Evolutionary conservation across 495 filamentous ascomycete species (phyloP), one percentile per base, ranked within the genome.

Genomic region (Hypoxylon crocopeplum): DNA sequence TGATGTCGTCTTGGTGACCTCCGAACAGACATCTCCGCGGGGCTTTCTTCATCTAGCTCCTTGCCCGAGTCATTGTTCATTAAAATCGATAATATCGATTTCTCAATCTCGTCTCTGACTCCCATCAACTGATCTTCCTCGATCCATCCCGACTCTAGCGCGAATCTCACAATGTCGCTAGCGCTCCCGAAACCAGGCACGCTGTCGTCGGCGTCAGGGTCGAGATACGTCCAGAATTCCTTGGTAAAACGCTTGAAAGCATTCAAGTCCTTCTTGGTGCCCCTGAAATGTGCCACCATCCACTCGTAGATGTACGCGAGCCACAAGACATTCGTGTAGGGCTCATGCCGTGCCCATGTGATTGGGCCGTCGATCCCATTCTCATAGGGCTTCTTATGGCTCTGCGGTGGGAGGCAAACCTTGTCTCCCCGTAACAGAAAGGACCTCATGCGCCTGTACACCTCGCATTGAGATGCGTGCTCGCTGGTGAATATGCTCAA

Each of bases 241-340:
- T 60, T 70, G 17, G 77, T 81, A 22, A 60, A 46, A 1, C 58
- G 64, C 39, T 56, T 67, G 45, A 82, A 80, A 4, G 44, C 42
- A 7, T 40, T 48, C 5, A 78, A 52, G 46, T 74, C 73, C 46
- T 66, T 67, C 36, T 59, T 64, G 3, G 68, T 63, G 0, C 74
- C 76, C 17, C 48, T 48, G 38, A 77, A 78, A 39, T 75, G 60
- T 15, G 17, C 21, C 0, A 69, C 40, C 29, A 82, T 68, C 41
- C 76, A 77, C 11, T 71, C 69, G 56, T 79, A 80, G 17, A 82
- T 68, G 29, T 81, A 80, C 5, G 75, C 75, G 11, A 81, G 72
- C 81, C 81, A 84, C 11, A 84, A 68, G 0, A 83, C 77, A 41
- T 84, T 84, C 3, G 78, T 80, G 61, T 80, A 83, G 0, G 81